Conservation (phyloP, 1,284 basidiomycete species). For the Vanrija sp. region DNA sequence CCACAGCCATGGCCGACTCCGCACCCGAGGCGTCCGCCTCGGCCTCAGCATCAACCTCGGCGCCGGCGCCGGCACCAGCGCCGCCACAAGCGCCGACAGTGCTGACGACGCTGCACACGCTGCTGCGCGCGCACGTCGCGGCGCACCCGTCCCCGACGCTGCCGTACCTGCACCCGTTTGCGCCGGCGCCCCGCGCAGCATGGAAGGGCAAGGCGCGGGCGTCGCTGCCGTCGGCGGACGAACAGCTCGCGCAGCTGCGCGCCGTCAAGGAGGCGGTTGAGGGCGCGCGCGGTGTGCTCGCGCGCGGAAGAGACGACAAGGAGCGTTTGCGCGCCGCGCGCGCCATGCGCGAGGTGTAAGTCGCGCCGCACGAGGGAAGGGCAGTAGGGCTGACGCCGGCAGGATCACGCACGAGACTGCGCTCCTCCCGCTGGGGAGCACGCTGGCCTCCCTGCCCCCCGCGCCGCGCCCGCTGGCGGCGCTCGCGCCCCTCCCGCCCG, state of each 20-base stretch:
- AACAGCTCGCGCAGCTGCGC: slow-evolving; percentile 21
- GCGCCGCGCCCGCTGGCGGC: slow-evolving; percentile 16
- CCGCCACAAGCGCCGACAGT: slow-evolving; percentile 11
- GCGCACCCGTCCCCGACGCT: slow-evolving; percentile 15
- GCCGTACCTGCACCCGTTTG: slow-evolving; percentile 30
- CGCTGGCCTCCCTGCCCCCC: slow-evolving; percentile 12
- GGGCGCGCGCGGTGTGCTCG: slow-evolving; percentile 13
- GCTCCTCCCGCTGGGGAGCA: slow-evolving; percentile 21
- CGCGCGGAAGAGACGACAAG: slow-evolving; percentile 4
- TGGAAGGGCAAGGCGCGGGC: slow-evolving; percentile 18
- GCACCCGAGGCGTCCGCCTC: too few species aligned
- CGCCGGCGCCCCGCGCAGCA: slow-evolving; percentile 13
- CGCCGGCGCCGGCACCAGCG: not conserved
- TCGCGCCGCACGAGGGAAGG: not conserved
- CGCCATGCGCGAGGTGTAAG: slow-evolving; percentile 20
- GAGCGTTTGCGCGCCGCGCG: slow-evolving; percentile 8
- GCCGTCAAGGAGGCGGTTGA: slow-evolving; percentile 33
- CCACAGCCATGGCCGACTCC: too few species aligned
- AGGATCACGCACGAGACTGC: slow-evolving; percentile 33
- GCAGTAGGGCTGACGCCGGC: not conserved
- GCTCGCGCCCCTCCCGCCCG: slow-evolving; percentile 18
- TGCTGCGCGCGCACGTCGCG: slow-evolving; percentile 20
- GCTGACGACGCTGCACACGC: slow-evolving; percentile 20
- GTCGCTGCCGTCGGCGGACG: slow-evolving; percentile 10
- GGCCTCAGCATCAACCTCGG: not conserved